Evolutionary conservation across 257 asterid genomes (phyloP).

Genomic region (Lithospermum erythrorhizon): DNA sequence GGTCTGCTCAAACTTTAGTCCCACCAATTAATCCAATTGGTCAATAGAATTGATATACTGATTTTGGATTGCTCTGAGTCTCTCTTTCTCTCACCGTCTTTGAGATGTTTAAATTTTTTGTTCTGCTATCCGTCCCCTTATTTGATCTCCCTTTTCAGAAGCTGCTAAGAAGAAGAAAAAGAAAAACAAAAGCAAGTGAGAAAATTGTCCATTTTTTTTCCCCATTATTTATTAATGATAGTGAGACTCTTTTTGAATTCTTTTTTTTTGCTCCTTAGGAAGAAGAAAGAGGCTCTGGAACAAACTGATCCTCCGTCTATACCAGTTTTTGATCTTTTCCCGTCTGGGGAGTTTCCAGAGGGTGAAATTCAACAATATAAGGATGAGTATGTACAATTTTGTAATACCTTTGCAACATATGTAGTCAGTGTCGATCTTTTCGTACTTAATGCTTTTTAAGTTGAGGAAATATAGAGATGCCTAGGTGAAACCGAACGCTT

Average conservation of each 20-base stretch:
- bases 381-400: conserved; percentile 64
- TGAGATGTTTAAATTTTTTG: not conserved
- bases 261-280: conserved; percentile 34
- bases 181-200: conserved; percentile 93
- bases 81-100: not conserved
- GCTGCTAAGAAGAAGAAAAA: conserved; percentile 88
- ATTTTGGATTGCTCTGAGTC: not conserved
- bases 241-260: not conserved
- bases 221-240: conserved; percentile 1
- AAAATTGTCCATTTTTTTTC: conserved; percentile 7
- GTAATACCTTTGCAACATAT: no score
- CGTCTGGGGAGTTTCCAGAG: conserved; percentile 93
- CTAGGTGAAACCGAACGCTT: no score
- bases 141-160: conserved; percentile 34
- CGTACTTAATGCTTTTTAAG: no score
- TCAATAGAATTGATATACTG: no score
- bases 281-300: conserved; percentile 61
- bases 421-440: no score
- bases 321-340: conserved; percentile 69
- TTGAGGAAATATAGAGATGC: no score
- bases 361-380: conserved; percentile 96
- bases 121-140: conserved; percentile 11
- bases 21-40: no score
- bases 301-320: conserved; percentile 91
- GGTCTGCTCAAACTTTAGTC: no score